phyloP scores from a whole-genome alignment of 2,329 filamentous ascomycete genomes.

The Sordariomycetes sp. region DNA sequence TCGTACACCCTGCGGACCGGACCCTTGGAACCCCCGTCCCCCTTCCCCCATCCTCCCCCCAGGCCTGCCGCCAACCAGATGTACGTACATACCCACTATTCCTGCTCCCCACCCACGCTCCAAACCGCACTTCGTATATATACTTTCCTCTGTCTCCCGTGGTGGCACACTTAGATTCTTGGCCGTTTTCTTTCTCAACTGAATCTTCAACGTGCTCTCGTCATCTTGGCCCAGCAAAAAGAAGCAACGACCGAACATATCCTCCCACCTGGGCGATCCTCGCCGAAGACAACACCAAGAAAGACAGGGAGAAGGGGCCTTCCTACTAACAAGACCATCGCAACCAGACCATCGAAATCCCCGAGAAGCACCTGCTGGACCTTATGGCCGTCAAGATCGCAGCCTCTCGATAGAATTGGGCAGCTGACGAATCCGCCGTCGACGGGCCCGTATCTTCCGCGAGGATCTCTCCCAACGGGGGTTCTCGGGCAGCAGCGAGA shows the following conservation, averaged over 20 bases:
- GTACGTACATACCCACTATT: conserved; percentile 4
- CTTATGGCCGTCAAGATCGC: neutral
- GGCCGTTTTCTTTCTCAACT: neutral
- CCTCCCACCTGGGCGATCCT: neutral
- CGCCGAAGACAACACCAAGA: neutral
- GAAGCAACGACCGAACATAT: neutral
- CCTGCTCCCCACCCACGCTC: neutral
- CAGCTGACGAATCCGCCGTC: neutral
- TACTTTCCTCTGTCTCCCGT: neutral
- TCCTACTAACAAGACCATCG: neutral
- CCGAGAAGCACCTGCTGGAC: neutral
- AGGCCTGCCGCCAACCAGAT: neutral
- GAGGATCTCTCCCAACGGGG: neutral
- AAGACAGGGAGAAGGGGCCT: neutral
- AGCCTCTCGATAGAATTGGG: neutral
- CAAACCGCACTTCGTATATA: neutral
- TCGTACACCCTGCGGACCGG: conserved; percentile 4
- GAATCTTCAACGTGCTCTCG: neutral
- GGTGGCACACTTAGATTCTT: neutral
- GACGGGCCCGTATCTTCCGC: neutral
- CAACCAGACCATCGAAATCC: neutral
- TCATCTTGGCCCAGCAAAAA: neutral
- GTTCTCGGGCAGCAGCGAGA: neutral
- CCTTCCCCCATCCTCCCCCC: neutral
- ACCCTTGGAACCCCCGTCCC: neutral